Conservation (phyloP, 2,329 filamentous ascomycete species). For the Amphichorda felina region DNA sequence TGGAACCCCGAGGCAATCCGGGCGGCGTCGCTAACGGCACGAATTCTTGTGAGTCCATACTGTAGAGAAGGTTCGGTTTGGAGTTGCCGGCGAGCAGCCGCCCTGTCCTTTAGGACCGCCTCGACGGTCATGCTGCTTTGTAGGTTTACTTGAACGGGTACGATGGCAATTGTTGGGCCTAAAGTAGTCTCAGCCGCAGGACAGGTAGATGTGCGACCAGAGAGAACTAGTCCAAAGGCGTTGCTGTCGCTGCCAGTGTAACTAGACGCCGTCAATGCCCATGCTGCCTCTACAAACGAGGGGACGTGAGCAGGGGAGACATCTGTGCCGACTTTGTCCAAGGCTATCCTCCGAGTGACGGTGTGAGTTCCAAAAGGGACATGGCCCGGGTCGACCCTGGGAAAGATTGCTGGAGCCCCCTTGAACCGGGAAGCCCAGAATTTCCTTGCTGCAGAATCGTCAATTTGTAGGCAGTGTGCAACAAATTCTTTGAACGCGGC, state of each 20-base stretch:
- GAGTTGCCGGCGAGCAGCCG: constrained; percentile 5
- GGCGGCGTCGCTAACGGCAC: neutral
- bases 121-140: neutral
- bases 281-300: constrained; percentile 4
- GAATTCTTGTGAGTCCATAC: neutral
- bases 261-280: constrained; percentile 4
- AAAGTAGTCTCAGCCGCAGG: neutral
- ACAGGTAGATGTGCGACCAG: constrained; percentile 1
- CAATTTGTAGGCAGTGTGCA: neutral
- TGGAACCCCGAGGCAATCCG: neutral
- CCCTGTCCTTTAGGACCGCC: constrained; percentile 38
- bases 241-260: constrained; percentile 5
- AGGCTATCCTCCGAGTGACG: constrained; percentile 25
- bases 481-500: constrained; percentile 1
- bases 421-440: constrained; percentile 3
- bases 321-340: constrained; percentile 6
- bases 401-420: neutral
- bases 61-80: neutral
- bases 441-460: neutral
- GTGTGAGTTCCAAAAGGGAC: neutral
- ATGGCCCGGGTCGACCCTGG: neutral
- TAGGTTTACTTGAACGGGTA: constrained; percentile 4
- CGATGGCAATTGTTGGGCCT: constrained; percentile 3
- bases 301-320: constrained; percentile 2
- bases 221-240: constrained; percentile 3